Evolutionary conservation across 441 rosid species (phyloP), one percentile per base, ranked within the genome.

Genomic region (Erodium moschatum): DNA sequence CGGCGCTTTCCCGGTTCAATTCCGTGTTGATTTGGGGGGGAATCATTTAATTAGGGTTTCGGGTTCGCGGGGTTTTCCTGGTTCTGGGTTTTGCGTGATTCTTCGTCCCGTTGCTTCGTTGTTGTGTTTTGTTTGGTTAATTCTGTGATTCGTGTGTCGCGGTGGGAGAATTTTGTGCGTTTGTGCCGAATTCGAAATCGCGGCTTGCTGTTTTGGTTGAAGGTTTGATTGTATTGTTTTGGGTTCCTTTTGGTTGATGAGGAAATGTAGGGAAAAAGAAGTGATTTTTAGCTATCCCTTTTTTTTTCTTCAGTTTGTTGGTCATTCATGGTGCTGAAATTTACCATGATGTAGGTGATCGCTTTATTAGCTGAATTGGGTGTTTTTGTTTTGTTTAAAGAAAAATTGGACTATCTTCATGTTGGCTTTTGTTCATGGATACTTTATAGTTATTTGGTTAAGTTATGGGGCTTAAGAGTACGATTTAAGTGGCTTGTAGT

Each of bases 21-120:
- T 67, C 46, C 27, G 2, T 18, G 61, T 19, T 15, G 9, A 16
- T 60, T 65, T 2, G 67, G 21, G 11, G 11, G 31, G 40, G 61
- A 74, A 31, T 72, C 72, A 73, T 20, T 31, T 35, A 0, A 65
- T 75, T 76, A 66, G 74, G 75, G 72, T 58, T 71, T 61, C 54
- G 27, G 64, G 70, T 67, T 15, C 48, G 33, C 8, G 20, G 6
- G 46, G 35, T 50, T 24, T 65, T 31, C 31, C 6, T 11, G 56
- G 44, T 54, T 74, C 21, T 52, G 46, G 21, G 27, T 29, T 62
- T 21, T 66, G 7, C 1, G n/a, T 15, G 58, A 67, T 71, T 67
- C 38, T 38, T 19, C 4, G 24, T 15, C 8, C 63, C 19, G 16
- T 24, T 18, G 11, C 11, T 44, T 62, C 19, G 5, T 46, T 24